Percentiles rank a stretch among this genome's conserved stretches.
phyloP scores from a whole-genome alignment of 2,329 filamentous ascomycete species.

The Aspergillus pseudoviridinutans region DNA sequence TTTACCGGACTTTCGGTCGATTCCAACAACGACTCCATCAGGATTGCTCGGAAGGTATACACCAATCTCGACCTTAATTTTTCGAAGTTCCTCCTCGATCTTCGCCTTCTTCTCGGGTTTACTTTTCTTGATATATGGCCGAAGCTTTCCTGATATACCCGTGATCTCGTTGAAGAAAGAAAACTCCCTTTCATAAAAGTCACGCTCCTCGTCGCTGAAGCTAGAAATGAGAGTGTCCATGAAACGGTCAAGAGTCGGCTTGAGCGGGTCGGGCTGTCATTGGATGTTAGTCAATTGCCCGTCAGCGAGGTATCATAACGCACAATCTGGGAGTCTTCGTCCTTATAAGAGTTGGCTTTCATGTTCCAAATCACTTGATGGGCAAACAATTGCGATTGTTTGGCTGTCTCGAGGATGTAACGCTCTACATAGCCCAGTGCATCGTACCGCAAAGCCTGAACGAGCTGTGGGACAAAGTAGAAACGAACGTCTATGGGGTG shows the following conservation, averaged over 20 bases:
- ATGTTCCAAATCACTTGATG: conserved; percentile 99
- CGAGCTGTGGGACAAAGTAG: conserved; percentile 98
- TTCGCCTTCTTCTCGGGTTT: conserved; percentile 99
- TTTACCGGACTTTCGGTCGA: conserved; percentile 96
- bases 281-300: conserved; percentile 7
- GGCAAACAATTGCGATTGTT: conserved; percentile 96
- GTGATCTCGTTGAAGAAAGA: conserved; percentile 98
- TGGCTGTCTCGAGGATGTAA: conserved; percentile 94
- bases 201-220: conserved; percentile 73
- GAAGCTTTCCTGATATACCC: conserved; percentile 88
- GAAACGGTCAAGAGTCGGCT: conserved; percentile 88
- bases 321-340: conserved; percentile 83
- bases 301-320: conserved; percentile 28
- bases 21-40: conserved; percentile 93
- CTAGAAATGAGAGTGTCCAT: conserved; percentile 77
- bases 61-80: conserved; percentile 94
- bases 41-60: conserved; percentile 97
- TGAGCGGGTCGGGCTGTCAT: conserved; percentile 75
- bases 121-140: conserved; percentile 83
- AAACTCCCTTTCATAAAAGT: conserved; percentile 93
- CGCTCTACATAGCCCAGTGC: conserved; percentile 88
- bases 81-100: conserved; percentile 95
- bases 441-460: conserved; percentile 92
- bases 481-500: conserved; percentile 97
- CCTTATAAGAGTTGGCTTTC: conserved; percentile 98